Evolutionary conservation across 768 basidiomycete species (phyloP), one percentile per base, ranked within the genome.

Genomic region (Chalciporus sphaerocephalus): DNA sequence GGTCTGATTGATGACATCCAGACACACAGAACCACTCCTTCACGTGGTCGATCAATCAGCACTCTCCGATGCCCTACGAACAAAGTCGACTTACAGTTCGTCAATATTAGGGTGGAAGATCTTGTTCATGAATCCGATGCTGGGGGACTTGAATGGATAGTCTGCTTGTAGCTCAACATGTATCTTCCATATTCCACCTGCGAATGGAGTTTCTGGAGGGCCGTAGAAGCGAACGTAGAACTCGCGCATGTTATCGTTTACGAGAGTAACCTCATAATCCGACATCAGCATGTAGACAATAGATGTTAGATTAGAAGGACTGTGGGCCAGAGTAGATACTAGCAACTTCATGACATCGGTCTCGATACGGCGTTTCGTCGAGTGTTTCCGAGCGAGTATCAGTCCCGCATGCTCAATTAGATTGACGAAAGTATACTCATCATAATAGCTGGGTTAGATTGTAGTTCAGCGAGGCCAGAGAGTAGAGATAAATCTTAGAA

Each of bases 91-190:
- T 62, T 66, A 97, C 87, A 96, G 73, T 69, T 99, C 96, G 69
- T 99, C 96, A 60, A 99, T 99, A 62, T 99, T 99, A 16, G 96
- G 96, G 59, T 98, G 96, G 65, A 96, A 98, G 66, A 99, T 97
- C 86, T 97, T 97, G 80, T 99, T 99, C 92, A 96, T 94, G 70
- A 99, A 99, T 2, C 96, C 96, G 55, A 99, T 99, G 62, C 91
- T 93, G 5, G 96, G 96, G 22, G 92, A 95, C 69, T 98, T 98
- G 81, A 87, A 99, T 2, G 96, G 96, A 63, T 98, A 99, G 67
- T 96, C 92, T 53, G 97, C 92, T 18, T 95, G 96, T 17, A 99
- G 77, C 65, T 99, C 96, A 47, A 99, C 96, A 60, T 99, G 96
- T 50, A 99, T 94, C 79, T 95, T 96, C 96, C 96, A 99, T 44